phyloP scores from a whole-genome alignment of 306 rosid species.

The Carpinus fangiana region DNA sequence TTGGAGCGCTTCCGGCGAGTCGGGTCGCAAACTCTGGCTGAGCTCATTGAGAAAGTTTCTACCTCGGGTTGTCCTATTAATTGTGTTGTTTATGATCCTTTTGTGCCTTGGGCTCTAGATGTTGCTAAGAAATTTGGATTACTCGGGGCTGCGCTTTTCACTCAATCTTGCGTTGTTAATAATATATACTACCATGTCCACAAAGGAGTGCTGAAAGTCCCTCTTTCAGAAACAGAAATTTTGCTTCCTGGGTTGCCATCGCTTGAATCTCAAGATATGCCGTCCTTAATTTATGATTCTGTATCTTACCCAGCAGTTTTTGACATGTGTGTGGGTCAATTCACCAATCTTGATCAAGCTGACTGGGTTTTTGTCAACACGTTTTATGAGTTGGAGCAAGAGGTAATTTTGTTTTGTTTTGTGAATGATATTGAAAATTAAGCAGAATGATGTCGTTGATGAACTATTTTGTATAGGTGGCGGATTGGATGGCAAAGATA shows the following conservation, averaged over 20 bases:
- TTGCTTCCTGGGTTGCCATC: constrained; percentile 34
- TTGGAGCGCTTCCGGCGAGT: constrained; percentile 28
- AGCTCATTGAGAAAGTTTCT: constrained; percentile 40
- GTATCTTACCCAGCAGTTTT: constrained; percentile 51
- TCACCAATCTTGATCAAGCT: constrained; percentile 45
- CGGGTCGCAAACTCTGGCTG: constrained; percentile 44
- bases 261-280: constrained; percentile 48
- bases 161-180: constrained; percentile 49
- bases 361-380: constrained; percentile 51
- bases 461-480: constrained; percentile 38
- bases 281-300: constrained; percentile 41
- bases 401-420: constrained; percentile 29
- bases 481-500: constrained; percentile 52
- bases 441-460: background rate
- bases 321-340: constrained; percentile 49
- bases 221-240: constrained; percentile 26
- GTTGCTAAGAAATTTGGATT: constrained; percentile 52
- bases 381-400: constrained; percentile 48
- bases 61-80: constrained; percentile 34
- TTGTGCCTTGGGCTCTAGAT: constrained; percentile 51
- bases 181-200: constrained; percentile 37
- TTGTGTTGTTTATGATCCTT: constrained; percentile 52
- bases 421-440: constrained; percentile 1
- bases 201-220: constrained; percentile 40
- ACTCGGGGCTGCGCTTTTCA: constrained; percentile 44